Conservation (phyloP, 2,329 filamentous ascomycete species). For the Neurospora sp. region DNA sequence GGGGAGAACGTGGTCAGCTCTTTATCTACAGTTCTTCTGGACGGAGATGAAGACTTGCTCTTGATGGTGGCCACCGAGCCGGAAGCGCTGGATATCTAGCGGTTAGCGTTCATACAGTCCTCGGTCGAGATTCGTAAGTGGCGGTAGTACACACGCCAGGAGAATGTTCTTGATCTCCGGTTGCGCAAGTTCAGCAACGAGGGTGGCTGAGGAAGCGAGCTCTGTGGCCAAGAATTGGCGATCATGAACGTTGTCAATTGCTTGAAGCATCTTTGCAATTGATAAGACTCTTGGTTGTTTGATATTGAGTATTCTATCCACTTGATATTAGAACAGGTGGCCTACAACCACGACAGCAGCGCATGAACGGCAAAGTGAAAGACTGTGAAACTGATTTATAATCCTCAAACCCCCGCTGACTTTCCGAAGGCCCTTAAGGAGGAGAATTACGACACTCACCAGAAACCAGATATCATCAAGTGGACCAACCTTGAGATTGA, state of each 20-base stretch:
- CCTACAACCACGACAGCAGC: background rate
- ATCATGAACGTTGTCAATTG: slow-evolving; percentile 10
- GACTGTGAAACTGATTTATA: background rate
- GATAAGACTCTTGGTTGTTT: background rate
- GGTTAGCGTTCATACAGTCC: background rate
- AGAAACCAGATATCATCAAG: background rate
- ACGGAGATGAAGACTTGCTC: slow-evolving; percentile 4
- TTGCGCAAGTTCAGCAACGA: slow-evolving; percentile 10
- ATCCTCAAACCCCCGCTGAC: background rate
- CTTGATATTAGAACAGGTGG: background rate
- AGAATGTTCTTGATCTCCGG: slow-evolving; percentile 14
- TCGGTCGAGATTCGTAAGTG: background rate
- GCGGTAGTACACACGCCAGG: slow-evolving; percentile 11
- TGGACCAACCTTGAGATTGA: background rate
- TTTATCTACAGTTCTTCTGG: background rate
- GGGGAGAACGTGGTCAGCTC: background rate
- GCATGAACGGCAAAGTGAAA: background rate
- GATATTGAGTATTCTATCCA: background rate
- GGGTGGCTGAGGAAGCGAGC: slow-evolving; percentile 10
- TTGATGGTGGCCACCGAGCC: slow-evolving; percentile 21
- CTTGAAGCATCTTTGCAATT: slow-evolving; percentile 12
- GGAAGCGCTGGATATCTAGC: slow-evolving; percentile 10
- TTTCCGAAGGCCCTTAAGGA: too few relatives aligned
- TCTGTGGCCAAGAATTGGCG: slow-evolving; percentile 7
- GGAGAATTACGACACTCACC: background rate